Conservation (phyloP, 345 rosid species). For the Sisymbrium irio region DNA sequence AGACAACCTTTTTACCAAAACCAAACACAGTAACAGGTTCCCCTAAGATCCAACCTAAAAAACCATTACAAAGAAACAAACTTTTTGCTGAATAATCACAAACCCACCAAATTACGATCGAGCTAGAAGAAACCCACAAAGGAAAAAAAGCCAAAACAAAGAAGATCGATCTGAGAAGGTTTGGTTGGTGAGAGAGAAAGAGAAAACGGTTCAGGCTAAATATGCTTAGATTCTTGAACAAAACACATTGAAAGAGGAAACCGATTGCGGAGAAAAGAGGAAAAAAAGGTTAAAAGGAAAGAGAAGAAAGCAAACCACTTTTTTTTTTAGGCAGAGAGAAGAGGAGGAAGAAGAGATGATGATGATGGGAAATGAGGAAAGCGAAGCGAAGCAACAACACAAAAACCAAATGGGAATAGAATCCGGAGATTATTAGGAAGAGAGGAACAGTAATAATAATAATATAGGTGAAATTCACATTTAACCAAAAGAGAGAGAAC, state of each 20-base stretch:
- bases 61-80: background rate
- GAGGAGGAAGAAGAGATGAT: background rate
- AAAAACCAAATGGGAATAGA: conserved; percentile 28
- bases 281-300: background rate
- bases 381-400: conserved; percentile 18
- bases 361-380: conserved; percentile 29
- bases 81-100: conserved; percentile 1
- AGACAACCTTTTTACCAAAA: conserved; percentile 1
- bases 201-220: conserved; percentile 10
- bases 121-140: background rate
- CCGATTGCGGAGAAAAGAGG: conserved; percentile 24
- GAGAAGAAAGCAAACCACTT: conserved; percentile 14
- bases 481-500: too few relatives aligned
- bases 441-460: conserved; percentile 8
- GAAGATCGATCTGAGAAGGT: conserved; percentile 24
- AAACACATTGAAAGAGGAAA: conserved; percentile 23
- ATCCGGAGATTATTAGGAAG: conserved; percentile 25
- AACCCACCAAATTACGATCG: background rate
- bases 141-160: background rate
- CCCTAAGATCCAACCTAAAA: conserved; percentile 24
- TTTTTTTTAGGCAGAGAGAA: conserved; percentile 4
- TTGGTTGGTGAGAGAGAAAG: conserved; percentile 10
- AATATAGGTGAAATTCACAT: conserved; percentile 6
- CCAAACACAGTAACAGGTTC: background rate
- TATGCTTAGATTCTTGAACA: conserved; percentile 2